Conservation (phyloP, 352 stramenopile species). For the Pythium angustatum region DNA sequence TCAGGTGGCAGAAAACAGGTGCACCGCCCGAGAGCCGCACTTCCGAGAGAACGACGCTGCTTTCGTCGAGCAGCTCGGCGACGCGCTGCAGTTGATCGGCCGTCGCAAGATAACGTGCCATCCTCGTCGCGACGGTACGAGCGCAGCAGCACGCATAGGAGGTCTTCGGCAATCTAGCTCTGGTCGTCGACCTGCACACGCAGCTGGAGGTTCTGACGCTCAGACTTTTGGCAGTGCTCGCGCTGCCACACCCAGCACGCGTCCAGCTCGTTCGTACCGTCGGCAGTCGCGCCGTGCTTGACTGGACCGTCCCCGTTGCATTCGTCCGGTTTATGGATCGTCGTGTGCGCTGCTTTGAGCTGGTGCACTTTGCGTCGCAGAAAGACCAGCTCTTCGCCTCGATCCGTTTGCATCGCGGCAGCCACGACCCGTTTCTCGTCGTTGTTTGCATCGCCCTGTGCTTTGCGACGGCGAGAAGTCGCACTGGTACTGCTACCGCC, state of each 20-base stretch:
- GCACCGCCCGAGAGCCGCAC: not conserved
- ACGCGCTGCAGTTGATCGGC: slow-evolving; percentile 11
- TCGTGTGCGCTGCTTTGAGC: not conserved
- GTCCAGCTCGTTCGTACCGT: not conserved
- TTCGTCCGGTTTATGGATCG: not conserved
- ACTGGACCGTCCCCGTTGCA: not conserved
- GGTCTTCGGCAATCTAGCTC: slow-evolving; percentile 20
- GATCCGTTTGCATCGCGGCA: slow-evolving; percentile 10
- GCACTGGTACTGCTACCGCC: not conserved
- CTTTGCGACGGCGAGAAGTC: not conserved
- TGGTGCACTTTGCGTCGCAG: slow-evolving; percentile 19
- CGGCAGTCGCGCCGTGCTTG: not conserved
- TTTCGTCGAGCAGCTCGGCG: slow-evolving; percentile 15
- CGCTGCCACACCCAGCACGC: slow-evolving; percentile 21
- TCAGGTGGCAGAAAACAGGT: slow-evolving; percentile 19
- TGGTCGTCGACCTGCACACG: slow-evolving; percentile 22
- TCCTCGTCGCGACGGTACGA: slow-evolving; percentile 13
- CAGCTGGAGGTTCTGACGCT: slow-evolving; percentile 19
- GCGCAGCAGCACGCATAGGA: slow-evolving; percentile 21
- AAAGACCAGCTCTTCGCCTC: slow-evolving; percentile 16
- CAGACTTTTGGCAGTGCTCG: slow-evolving; percentile 12
- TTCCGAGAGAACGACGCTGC: not conserved
- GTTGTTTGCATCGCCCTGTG: not conserved
- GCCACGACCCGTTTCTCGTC: too few relatives aligned
- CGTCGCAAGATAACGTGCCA: not conserved